Evolutionary conservation across 1,139 yeast species (phyloP).

Genomic region (Suhomyces bribrorum): DNA sequence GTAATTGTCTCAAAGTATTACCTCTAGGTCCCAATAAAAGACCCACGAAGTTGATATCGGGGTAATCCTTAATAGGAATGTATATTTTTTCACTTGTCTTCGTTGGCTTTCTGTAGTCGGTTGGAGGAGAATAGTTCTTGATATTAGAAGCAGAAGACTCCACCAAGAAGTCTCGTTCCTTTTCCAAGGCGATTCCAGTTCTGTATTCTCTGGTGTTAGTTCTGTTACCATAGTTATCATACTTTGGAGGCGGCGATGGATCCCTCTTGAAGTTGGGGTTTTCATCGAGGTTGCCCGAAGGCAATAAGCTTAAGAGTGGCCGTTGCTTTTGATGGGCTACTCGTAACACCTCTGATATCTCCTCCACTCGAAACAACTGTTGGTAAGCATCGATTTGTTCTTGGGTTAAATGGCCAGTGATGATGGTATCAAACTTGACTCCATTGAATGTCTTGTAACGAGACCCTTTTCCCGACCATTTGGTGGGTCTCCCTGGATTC

Average conservation of each 20-base stretch:
- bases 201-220: slow-evolving; percentile 80
- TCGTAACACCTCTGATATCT: slow-evolving; percentile 51
- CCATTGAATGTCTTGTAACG: slow-evolving; percentile 34
- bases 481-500: slow-evolving; percentile 22
- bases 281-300: slow-evolving; percentile 31
- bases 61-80: slow-evolving; percentile 84
- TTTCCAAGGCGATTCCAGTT: slow-evolving; percentile 61
- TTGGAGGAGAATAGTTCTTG: slow-evolving; percentile 82
- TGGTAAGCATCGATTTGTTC: slow-evolving; percentile 89
- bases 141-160: slow-evolving; percentile 70
- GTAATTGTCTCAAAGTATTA: slow-evolving; percentile 77
- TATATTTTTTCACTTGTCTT: slow-evolving; percentile 79
- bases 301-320: slow-evolving; percentile 41
- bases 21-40: slow-evolving; percentile 94
- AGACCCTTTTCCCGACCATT: slow-evolving; percentile 47
- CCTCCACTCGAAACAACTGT: slow-evolving; percentile 73
- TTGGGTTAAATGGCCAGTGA: slow-evolving; percentile 61
- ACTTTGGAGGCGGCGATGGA: slow-evolving; percentile 92
- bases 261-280: slow-evolving; percentile 50
- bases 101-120: slow-evolving; percentile 70
- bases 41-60: slow-evolving; percentile 92
- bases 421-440: slow-evolving; percentile 40
- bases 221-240: slow-evolving; percentile 80
- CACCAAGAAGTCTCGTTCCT: slow-evolving; percentile 76
- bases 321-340: slow-evolving; percentile 55